These are phyloP conservation scores for Candida palmyrensis DNA, from an alignment of 805 yeast species.

Conservation along the genomic window DNA sequence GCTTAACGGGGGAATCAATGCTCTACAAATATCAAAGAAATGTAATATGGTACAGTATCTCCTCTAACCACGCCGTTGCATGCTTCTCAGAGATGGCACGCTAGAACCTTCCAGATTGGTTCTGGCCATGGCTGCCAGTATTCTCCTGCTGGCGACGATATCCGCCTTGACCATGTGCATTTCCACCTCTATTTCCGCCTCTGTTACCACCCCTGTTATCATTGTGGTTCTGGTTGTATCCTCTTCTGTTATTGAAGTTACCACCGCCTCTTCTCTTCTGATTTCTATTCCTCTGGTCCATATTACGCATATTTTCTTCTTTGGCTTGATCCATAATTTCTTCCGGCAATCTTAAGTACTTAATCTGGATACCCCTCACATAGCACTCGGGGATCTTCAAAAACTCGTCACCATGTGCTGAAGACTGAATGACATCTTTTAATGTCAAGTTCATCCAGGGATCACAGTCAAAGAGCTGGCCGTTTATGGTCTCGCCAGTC, in stretches of 20 bases:
- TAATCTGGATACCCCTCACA: slow-evolving; percentile 81
- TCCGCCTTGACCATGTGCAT: slow-evolving; percentile 16
- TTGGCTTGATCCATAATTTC: slow-evolving; percentile 72
- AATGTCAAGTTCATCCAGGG: slow-evolving; percentile 94
- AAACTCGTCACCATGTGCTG: slow-evolving; percentile 56
- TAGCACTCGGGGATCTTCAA: slow-evolving; percentile 68
- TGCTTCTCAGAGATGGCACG: no score
- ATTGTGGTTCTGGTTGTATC: slow-evolving; percentile 21
- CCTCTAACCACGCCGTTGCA: no score
- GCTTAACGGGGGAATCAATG: no score
- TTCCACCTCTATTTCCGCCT: slow-evolving; percentile 16
- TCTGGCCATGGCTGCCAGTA: slow-evolving; percentile 6
- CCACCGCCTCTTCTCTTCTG: slow-evolving; percentile 37
- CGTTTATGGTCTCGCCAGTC: slow-evolving; percentile 85
- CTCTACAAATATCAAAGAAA: no score
- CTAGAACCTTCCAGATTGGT: no score
- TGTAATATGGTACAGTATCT: no score
- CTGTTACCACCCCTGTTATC: slow-evolving; percentile 24
- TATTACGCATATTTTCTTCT: slow-evolving; percentile 51
- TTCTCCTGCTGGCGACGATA: slow-evolving; percentile 10
- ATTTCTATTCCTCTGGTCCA: slow-evolving; percentile 45
- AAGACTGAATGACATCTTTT: slow-evolving; percentile 65
- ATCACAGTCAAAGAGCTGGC: slow-evolving; percentile 80
- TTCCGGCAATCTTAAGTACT: slow-evolving; percentile 70
- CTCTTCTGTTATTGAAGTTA: slow-evolving; percentile 17